Evolutionary conservation across 306 rosid genomes (phyloP), one percentile per base, ranked within the genome.

Genomic region (Pyrus pyrifolia): DNA sequence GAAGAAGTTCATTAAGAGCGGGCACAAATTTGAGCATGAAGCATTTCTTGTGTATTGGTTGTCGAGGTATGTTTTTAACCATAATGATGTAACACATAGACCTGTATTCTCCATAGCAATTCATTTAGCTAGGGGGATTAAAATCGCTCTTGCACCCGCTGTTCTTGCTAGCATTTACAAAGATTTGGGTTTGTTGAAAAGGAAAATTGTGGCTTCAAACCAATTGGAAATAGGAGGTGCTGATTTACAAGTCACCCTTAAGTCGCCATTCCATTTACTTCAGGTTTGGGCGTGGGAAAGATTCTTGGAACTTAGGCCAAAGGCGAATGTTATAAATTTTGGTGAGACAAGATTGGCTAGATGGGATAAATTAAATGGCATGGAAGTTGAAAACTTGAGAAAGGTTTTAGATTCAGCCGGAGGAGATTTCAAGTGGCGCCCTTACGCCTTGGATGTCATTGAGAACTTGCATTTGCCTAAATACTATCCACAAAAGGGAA

Each of bases 271-370:
- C 17, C 51, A 45, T 11, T 45, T 45, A 3, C 15, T 90, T 74
- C 96, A 86, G 69, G 21, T 90, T 75, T 88, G 90, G 92, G 85
- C 62, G 17, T 86, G 89, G 90, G 92, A 90, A 79, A 87, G 92
- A 52, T 64, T 90, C 66, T 19, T 27, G 42, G 63, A 73, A 73
- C 49, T 89, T 33, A 81, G 82, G 69, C 90, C 89, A 6, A 53
- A 53, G 10, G 84, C 85, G 0, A 67, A 59, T 4, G 8, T 17
- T 25, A 27, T 60, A 38, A 46, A 42, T 44, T 1, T 2, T 44
- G 83, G 44, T 2, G 75, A 84, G 33, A 81, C 87, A 46, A 1
- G 71, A 38, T 30, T 86, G 68, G 79, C 81, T 38, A 78, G 79
- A 79, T 87, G 90, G 88, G 76, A 85, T 45, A 55, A 25, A 33